Evolutionary conservation across 306 rosid genomes (phyloP), one percentile per base, ranked within the genome.

Genomic region (Hippophae gyantsensis): DNA sequence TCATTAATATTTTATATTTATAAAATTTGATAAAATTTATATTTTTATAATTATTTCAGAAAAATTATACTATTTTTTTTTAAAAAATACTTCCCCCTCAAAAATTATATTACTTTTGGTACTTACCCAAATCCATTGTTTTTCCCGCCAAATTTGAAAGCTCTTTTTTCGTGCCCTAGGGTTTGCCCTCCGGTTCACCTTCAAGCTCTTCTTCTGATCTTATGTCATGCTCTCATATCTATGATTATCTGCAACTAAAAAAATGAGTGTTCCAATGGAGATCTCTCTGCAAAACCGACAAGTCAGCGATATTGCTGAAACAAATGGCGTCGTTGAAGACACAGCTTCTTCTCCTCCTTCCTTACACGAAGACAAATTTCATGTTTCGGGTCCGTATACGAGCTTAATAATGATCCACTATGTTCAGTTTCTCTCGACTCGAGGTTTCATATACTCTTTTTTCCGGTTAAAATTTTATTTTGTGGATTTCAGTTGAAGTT

Each of bases 231-330:
- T 32, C 5, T 32, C 38, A 32, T 32, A 32, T 32, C 38, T 32
- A 32, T 32, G 38, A 2, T 32, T 32, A 32, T 7, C 62, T 6
- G 8, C 69, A 7, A 52, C 38, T 68, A n/a, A 60, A 53, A 67
- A 71, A 74, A 81, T 83, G 95, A 76, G 74, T 61, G 72, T 71
- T 73, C 81, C 89, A 6, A 92, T 92, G 99, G 98, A 92, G 56
- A 54, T 75, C 65, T 54, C 81, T 40, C 44, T 60, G 50, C 82
- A 78, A 61, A 74, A 66, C 65, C 85, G 76, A 23, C 64, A 46
- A 52, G 69, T 62, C 51, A 58, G 68, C 72, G 68, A 52, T 11
- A 14, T 65, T 48, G 54, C 73, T 10, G 66, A 70, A 6, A 77
- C 62, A 69, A 85, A 78, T 48, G 93, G 73, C 56, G 55, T 43